Percentiles rank a stretch among this genome's conserved stretches.
Evolutionary conservation across 2,329 filamentous ascomycete genomes (phyloP).

Genomic region (Tricladium varicosporioides): DNA sequence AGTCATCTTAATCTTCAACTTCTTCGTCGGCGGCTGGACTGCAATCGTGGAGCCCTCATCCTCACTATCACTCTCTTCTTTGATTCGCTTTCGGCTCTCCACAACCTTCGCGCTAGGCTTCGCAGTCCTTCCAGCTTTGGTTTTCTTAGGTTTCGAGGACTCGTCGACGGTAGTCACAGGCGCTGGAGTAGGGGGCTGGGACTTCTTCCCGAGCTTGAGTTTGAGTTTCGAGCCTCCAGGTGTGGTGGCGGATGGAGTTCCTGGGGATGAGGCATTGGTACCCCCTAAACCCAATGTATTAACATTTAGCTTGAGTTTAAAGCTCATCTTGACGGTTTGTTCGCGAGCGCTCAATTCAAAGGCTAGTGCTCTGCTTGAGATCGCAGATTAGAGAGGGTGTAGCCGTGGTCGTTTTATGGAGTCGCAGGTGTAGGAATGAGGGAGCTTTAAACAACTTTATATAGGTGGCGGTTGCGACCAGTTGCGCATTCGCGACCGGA

Average conservation of each 20-base stretch:
- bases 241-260: conserved; percentile 21
- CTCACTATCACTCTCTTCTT: conserved; percentile 51
- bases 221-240: conserved; percentile 29
- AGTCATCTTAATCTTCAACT: conserved; percentile 46
- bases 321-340: conserved; percentile 22
- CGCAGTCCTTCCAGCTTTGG: conserved; percentile 57
- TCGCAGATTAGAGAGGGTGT: not conserved
- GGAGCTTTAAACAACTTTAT: conserved; percentile 7
- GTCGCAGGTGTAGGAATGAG: not conserved
- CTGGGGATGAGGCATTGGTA: conserved; percentile 13
- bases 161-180: conserved; percentile 12
- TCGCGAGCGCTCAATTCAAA: not conserved
- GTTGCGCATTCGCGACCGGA: not conserved
- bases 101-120: conserved; percentile 58
- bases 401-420: not conserved
- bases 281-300: not conserved
- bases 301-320: conserved; percentile 32
- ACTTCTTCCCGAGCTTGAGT: conserved; percentile 29
- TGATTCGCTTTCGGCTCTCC: conserved; percentile 57
- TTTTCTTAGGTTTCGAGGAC: conserved; percentile 40
- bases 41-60: conserved; percentile 31
- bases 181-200: conserved; percentile 27
- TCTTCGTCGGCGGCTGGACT: conserved; percentile 33
- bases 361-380: not conserved
- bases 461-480: conserved; percentile 7